Evolutionary conservation across 805 yeast species (phyloP), one percentile per base, ranked within the genome.

Genomic region (Suhomyces sp.): DNA sequence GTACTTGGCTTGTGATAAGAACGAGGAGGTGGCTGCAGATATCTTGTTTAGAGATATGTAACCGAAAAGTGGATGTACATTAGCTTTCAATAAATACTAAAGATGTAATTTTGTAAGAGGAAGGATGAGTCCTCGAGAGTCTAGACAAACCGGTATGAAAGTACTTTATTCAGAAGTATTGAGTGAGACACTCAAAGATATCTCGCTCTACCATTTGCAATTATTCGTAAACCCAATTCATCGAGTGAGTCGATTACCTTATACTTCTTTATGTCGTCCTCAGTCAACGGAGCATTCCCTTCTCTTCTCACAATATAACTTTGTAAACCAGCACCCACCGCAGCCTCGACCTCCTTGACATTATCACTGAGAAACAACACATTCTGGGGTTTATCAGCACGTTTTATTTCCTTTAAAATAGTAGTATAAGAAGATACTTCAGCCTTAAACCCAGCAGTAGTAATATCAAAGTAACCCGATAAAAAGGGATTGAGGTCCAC

Each of bases 21-120:
- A 93, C 63, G 98, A 93, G 68, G 96, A 91, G 68, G 76, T 87
- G 52, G 88, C 98, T 27, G 98, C 98, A 15, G 93, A 93, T 66
- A 77, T 88, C 54, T 71, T 93, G 50, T 85, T 93, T 51, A 65
- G 72, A 43, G 72, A 67, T 56, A 57, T 59, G 55, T 62, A 56
- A 49, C 15, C 17, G n/a, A 6, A 18, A 26, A 28, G 15, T 31
- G 26, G 24, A 25, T 32, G 35, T 32, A 32, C 29, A 32, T 32
- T 32, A 32, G 35, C 18, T 13, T 21, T 29, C 8, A 19, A 29
- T 20, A n/a, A 29, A 19, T 29, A 20, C 10, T 26, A 26, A 11
- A 15, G 15, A 19, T 15, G 19, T 19, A 13, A 17, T 17, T 28
- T 8, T 14, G 15, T 15, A 20, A 20, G 18, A 17, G n/a, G n/a